These are phyloP conservation scores for Magnaporthiopsis poae DNA, from an alignment of 2,329 filamentous ascomycete genomes.

Conservation along the genomic window DNA sequence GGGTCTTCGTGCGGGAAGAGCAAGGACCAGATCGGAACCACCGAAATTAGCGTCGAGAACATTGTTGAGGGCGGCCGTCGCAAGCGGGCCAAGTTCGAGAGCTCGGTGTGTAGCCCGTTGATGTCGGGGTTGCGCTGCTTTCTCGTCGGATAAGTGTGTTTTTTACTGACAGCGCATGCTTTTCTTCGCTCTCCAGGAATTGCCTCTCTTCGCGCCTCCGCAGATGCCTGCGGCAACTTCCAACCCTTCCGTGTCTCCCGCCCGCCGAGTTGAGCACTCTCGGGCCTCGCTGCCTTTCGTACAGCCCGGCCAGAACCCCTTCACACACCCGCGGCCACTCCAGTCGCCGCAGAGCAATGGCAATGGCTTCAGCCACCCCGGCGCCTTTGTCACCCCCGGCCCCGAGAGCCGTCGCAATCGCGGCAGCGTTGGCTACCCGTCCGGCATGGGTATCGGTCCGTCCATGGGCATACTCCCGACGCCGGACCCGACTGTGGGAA, in stretches of 20 bases:
- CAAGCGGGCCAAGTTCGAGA: slow-evolving; percentile 90
- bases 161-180: not conserved
- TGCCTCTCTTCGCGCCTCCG: slow-evolving; percentile 86
- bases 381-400: slow-evolving; percentile 53
- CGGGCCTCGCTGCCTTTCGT: slow-evolving; percentile 66
- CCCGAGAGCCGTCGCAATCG: slow-evolving; percentile 57
- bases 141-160: not conserved
- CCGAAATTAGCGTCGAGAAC: slow-evolving; percentile 95
- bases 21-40: slow-evolving; percentile 82
- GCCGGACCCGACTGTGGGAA: slow-evolving; percentile 92
- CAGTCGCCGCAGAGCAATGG: slow-evolving; percentile 74
- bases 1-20: slow-evolving; percentile 67
- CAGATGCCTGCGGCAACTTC: slow-evolving; percentile 91
- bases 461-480: slow-evolving; percentile 65
- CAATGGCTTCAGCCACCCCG: slow-evolving; percentile 43
- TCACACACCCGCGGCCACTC: slow-evolving; percentile 64
- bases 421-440: slow-evolving; percentile 48
- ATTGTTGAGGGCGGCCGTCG: slow-evolving; percentile 94
- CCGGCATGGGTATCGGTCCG: slow-evolving; percentile 26
- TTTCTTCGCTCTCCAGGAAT: slow-evolving; percentile 53
- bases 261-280: slow-evolving; percentile 66
- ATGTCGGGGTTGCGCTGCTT: slow-evolving; percentile 4
- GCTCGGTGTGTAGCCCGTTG: slow-evolving; percentile 64
- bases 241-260: slow-evolving; percentile 92
- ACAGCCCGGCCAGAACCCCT: slow-evolving; percentile 67